phyloP scores from a whole-genome alignment of 2,329 filamentous ascomycete species.

The Microsporum ferrugineum region DNA sequence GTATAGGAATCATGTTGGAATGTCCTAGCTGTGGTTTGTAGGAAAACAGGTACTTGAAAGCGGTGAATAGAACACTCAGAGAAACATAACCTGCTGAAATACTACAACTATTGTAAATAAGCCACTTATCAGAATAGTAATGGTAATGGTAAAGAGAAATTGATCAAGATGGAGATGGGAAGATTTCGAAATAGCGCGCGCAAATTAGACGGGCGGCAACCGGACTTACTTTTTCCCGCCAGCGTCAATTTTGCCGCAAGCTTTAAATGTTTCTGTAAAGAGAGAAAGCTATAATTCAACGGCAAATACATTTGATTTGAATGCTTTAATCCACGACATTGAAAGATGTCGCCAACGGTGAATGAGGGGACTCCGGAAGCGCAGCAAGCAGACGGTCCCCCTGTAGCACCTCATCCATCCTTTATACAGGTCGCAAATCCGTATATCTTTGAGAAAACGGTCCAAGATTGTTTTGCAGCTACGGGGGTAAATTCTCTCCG shows the following conservation, averaged over 20 bases:
- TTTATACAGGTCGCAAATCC: constrained; percentile 57
- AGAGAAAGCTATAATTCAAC: background rate
- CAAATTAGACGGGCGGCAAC: background rate
- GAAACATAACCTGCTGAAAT: too few relatives aligned
- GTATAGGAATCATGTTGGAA: background rate
- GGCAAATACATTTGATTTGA: background rate
- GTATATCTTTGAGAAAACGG: constrained; percentile 70
- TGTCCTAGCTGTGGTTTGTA: background rate
- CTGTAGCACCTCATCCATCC: constrained; percentile 47
- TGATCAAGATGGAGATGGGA: too few relatives aligned
- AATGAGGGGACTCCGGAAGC: background rate
- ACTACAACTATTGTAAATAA: too few relatives aligned
- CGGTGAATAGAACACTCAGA: too few relatives aligned
- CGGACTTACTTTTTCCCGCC: background rate
- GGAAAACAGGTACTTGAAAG: background rate
- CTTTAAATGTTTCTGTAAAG: background rate
- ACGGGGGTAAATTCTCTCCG: constrained; percentile 62
- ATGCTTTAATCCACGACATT: background rate
- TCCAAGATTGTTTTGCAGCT: constrained; percentile 60
- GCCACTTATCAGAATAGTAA: too few relatives aligned
- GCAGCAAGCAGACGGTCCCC: constrained; percentile 2
- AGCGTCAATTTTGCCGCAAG: background rate
- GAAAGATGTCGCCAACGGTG: constrained; percentile 2
- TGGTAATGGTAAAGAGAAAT: too few relatives aligned
- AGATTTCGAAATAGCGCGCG: too few relatives aligned